Base-by-base conservation (phyloP, 2,329 filamentous ascomycete genomes). In the Elsinoe perseae region DNA sequence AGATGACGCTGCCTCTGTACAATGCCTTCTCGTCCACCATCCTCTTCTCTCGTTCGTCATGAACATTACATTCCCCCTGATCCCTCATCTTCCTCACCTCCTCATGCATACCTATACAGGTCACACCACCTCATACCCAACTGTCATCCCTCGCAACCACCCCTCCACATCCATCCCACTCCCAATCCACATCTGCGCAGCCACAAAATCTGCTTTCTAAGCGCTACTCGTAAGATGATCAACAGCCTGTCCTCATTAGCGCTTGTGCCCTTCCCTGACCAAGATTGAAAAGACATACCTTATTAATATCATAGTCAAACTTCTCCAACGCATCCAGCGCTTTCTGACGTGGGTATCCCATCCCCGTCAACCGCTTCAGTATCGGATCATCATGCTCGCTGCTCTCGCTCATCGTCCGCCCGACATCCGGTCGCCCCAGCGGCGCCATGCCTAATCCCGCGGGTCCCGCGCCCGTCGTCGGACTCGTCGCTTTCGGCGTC, bases 251-350 rank as follows among this genome's bases (percentile, higher is more conserved):
- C 5, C 12, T 21, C 12, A 44, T 60, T 50, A 60, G 58, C 53
- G 9, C 38, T 27, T 10, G 9, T 18, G 14, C 21, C 14, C n/a
- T 14, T 14, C 40, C 6, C 28, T 20, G n/a, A n/a, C n/a, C n/a
- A n/a, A n/a, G n/a, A n/a, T n/a, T n/a, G 18, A 28, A 7, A 48
- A 14, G 10, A 76, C 83, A 74, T 74, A 95, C 92, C 82, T 88
- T 89, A 72, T 95, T 90, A 68, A 96, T 80, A 70, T 96, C 93
- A 73, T 97, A 96, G 73, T 97, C 90, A 69, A 87, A 95, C 70
- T 92, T 91, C 76, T 97, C 92, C 68, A 97, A 74, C 21, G 93
- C 92, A 50, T 78, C 77, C 32, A 96, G 74, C 14, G 89, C 87
- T 52, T 88, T 83, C 6, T 77, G 75, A 27, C 92, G 79, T 3